Conservation (phyloP, 139 green algal species). For the Parachlorella kessleri region DNA sequence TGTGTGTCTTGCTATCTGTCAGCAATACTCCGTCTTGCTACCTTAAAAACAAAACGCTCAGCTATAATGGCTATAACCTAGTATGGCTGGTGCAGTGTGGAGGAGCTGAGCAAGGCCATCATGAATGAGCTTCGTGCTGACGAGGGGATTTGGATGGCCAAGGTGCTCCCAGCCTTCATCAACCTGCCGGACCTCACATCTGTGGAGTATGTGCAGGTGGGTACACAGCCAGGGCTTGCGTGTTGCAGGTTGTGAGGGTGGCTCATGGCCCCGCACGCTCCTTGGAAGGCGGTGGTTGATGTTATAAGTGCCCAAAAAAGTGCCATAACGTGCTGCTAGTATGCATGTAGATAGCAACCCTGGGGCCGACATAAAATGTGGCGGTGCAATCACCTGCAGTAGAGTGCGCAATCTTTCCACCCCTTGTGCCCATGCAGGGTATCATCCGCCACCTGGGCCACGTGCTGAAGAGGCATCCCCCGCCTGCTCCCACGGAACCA, state of each 20-base stretch:
- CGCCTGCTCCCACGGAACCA: slow-evolving; percentile 41
- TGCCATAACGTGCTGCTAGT: no score
- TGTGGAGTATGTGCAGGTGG: slow-evolving; percentile 50
- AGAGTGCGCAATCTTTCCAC: no score
- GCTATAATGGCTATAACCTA: no score
- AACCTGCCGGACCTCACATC: slow-evolving; percentile 49
- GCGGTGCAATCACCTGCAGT: no score
- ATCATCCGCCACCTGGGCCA: slow-evolving; percentile 40
- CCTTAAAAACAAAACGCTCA: no score
- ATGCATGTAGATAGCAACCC: not conserved
- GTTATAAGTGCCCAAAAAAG: not conserved
- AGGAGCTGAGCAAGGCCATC: slow-evolving; percentile 52
- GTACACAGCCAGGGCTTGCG: no score
- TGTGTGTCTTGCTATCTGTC: no score
- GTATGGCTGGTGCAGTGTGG: no score
- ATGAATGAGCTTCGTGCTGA: slow-evolving; percentile 53
- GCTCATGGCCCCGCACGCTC: no score
- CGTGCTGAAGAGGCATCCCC: slow-evolving; percentile 43
- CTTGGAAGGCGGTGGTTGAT: not conserved
- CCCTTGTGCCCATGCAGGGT: no score
- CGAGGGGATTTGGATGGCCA: slow-evolving; percentile 43
- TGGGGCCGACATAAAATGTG: not conserved
- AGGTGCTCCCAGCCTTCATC: slow-evolving; percentile 42
- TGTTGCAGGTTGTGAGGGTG: no score
- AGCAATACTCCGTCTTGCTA: no score